These are phyloP conservation scores for Medicago ruthenica DNA, from an alignment of 306 rosid species.

Conservation along the genomic window DNA sequence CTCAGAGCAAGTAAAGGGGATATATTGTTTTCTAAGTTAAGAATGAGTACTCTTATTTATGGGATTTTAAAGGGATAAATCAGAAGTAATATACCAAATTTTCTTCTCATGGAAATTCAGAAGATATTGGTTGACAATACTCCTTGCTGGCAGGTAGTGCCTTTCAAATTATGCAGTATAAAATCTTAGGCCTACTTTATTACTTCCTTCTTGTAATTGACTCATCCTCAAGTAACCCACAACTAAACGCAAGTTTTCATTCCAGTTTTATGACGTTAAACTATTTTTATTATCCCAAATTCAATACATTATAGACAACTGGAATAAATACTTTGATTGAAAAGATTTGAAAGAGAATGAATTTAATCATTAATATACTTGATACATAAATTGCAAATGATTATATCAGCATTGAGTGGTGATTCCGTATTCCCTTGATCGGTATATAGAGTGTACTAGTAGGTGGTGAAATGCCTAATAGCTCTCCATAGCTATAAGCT, in stretches of 20 bases:
- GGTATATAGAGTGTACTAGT: no score
- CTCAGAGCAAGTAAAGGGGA: constrained; percentile 1
- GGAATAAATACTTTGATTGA: not conserved
- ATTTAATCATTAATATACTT: not conserved
- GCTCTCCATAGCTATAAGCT: not conserved
- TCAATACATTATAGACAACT: not conserved
- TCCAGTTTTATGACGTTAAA: not conserved
- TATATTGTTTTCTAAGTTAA: constrained; percentile 38
- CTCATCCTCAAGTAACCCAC: not conserved
- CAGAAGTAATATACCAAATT: not conserved
- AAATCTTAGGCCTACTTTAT: no score
- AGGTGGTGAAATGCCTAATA: not conserved
- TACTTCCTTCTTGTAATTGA: not conserved
- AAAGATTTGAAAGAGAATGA: not conserved
- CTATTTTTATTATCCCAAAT: not conserved
- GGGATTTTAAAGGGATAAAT: constrained; percentile 25
- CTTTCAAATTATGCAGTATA: no score
- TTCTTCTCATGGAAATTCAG: not conserved
- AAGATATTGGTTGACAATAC: no score
- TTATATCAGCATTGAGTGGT: not conserved
- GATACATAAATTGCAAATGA: constrained; percentile 9
- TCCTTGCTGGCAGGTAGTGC: no score
- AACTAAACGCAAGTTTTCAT: not conserved
- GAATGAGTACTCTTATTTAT: constrained; percentile 9
- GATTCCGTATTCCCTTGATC: not conserved